A percentile compares a stretch with the other conserved stretches of the same genome.
phyloP scores from a whole-genome alignment of 352 stramenopile species.

The Phytopythium helicoides region DNA sequence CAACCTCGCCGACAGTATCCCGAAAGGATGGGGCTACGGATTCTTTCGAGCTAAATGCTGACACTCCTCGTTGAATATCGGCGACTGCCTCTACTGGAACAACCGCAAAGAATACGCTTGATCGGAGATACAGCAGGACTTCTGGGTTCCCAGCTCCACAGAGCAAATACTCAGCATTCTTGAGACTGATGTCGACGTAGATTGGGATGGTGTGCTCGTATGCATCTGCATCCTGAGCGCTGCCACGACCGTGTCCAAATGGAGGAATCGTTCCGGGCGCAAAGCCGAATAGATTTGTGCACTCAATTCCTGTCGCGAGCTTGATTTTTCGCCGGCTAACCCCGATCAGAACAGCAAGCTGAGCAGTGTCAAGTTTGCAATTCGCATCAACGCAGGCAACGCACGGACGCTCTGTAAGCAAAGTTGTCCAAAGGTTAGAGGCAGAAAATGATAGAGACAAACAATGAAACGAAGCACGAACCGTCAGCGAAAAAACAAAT shows the following conservation, averaged over 20 bases:
- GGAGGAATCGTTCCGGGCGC: constrained; percentile 60
- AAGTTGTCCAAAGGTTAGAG: not conserved
- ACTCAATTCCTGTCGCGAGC: constrained; percentile 58
- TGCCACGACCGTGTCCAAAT: constrained; percentile 36
- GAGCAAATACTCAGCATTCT: constrained; percentile 32
- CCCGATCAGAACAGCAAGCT: constrained; percentile 43
- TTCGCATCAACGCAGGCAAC: constrained; percentile 60
- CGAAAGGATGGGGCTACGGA: not conserved
- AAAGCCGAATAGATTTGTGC: constrained; percentile 57
- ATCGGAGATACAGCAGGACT: constrained; percentile 37
- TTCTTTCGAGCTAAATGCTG: constrained; percentile 9
- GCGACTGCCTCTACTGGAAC: constrained; percentile 26
- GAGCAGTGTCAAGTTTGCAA: constrained; percentile 57
- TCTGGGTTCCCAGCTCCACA: constrained; percentile 46
- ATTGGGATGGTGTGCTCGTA: constrained; percentile 17
- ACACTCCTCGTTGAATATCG: constrained; percentile 35
- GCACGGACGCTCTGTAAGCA: constrained; percentile 37
- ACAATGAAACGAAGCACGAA: constrained; percentile 12
- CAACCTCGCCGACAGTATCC: not conserved
- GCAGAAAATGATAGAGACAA: not conserved
- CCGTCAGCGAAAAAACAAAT: constrained; percentile 77
- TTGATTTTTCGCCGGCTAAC: constrained; percentile 65
- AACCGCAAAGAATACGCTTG: constrained; percentile 38
- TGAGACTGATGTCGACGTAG: constrained; percentile 38
- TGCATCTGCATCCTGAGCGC: not conserved